Percentiles rank a stretch among this genome's conserved stretches.
Evolutionary conservation across 1,284 basidiomycete species (phyloP).

Genomic region (Inonotus hispidus): DNA sequence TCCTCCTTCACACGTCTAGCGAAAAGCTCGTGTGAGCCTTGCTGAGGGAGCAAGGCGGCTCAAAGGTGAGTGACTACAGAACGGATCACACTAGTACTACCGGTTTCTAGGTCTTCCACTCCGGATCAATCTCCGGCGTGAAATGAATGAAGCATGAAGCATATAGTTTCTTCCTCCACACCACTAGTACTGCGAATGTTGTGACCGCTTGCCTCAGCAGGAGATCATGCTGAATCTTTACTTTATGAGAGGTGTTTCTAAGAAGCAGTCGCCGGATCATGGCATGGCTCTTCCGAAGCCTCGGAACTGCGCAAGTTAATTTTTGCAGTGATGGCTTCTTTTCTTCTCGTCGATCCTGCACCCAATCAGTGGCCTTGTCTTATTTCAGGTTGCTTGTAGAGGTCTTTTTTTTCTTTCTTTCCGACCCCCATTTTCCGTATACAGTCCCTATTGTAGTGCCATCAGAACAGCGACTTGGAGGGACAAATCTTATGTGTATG

Average conservation of each 20-base stretch:
- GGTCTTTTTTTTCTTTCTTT: neutral
- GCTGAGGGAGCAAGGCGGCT: neutral
- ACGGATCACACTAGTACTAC: no score
- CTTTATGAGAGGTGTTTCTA: no score
- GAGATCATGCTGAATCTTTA: no score
- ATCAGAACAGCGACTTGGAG: neutral
- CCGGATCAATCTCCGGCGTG: neutral
- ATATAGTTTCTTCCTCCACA: no score
- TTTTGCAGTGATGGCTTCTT: neutral
- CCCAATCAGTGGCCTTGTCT: neutral
- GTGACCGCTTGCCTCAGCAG: neutral
- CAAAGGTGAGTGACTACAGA: no score
- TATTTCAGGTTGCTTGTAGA: neutral
- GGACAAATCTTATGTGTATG: no score
- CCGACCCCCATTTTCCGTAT: neutral
- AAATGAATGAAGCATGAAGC: no score
- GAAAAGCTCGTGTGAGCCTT: neutral
- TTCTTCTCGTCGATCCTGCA: constrained; percentile 3
- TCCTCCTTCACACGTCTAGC: neutral
- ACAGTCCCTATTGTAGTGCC: neutral
- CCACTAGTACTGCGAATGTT: no score
- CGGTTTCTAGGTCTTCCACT: neutral
- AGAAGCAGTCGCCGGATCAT: neutral
- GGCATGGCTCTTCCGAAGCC: neutral
- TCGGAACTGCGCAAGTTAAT: neutral